Percentiles rank a stretch among this genome's conserved stretches.
Conservation (phyloP, 139 green algal genomes). For the Astrephomene gubernaculifera region DNA sequence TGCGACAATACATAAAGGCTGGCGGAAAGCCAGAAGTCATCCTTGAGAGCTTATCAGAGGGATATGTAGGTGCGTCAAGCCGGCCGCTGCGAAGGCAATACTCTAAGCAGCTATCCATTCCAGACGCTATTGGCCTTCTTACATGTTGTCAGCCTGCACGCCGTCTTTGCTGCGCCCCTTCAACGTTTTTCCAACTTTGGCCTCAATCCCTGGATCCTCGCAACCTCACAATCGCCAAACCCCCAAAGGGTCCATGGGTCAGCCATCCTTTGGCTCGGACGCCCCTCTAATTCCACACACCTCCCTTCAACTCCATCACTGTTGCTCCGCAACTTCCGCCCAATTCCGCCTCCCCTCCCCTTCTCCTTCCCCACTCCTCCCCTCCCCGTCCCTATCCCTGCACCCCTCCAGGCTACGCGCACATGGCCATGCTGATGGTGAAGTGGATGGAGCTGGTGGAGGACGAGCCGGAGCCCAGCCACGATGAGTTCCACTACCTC, state of each 20-base stretch:
- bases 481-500: slow-evolving; percentile 40
- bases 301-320: not conserved
- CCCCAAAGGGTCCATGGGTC: not conserved
- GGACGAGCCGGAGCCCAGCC: not conserved
- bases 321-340: not conserved
- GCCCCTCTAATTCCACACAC: not conserved
- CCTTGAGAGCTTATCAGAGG: slow-evolving; percentile 73
- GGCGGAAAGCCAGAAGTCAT: slow-evolving; percentile 68
- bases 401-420: slow-evolving; percentile 63
- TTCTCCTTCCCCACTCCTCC: not conserved
- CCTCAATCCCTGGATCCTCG: not conserved
- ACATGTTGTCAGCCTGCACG: not conserved
- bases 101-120: not conserved
- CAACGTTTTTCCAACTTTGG: not conserved
- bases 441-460: slow-evolving; percentile 36
- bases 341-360: not conserved
- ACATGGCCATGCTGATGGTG: slow-evolving; percentile 76
- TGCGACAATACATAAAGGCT: slow-evolving; percentile 69
- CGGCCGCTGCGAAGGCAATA: not conserved
- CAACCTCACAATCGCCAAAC: not conserved
- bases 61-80: slow-evolving; percentile 67
- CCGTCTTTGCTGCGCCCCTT: not conserved
- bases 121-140: too few species aligned
- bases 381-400: slow-evolving; percentile 1
- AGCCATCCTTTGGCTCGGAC: not conserved